Evolutionary conservation across 768 basidiomycete genomes (phyloP).

Genomic region (Pleurotus tuoliensis): DNA sequence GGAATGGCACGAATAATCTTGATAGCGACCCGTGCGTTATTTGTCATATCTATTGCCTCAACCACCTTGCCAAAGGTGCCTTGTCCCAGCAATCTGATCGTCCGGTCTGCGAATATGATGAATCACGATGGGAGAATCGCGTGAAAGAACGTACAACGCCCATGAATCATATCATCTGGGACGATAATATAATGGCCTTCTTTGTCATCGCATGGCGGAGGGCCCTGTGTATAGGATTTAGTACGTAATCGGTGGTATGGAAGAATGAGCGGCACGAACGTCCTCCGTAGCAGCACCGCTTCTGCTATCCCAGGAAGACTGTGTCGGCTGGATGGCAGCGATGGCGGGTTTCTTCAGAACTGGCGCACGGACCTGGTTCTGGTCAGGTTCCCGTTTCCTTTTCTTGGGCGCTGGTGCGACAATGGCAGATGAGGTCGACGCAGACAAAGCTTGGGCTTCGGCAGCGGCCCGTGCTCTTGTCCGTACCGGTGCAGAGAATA

Average conservation of each 20-base stretch:
- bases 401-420: slow-evolving; percentile 77
- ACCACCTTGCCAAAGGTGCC: slow-evolving; percentile 99
- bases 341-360: slow-evolving; percentile 58
- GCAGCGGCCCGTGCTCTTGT: slow-evolving; percentile 85
- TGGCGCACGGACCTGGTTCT: slow-evolving; percentile 72
- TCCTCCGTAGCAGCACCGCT: slow-evolving; percentile 64
- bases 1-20: slow-evolving; percentile 99
- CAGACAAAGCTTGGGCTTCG: slow-evolving; percentile 75
- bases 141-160: slow-evolving; percentile 61
- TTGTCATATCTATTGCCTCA: slow-evolving; percentile 80
- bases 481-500: slow-evolving; percentile 71
- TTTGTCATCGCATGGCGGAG: slow-evolving; percentile 88
- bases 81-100: slow-evolving; percentile 87
- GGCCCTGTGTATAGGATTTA: slow-evolving; percentile 59
- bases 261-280: slow-evolving; percentile 39
- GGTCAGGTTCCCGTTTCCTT: slow-evolving; percentile 77
- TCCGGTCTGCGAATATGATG: slow-evolving; percentile 63
- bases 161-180: slow-evolving; percentile 83
- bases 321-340: slow-evolving; percentile 45
- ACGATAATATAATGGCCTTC: slow-evolving; percentile 98
- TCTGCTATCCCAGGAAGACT: slow-evolving; percentile 61
- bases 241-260: slow-evolving; percentile 19
- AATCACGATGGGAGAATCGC: slow-evolving; percentile 14
- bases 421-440: slow-evolving; percentile 56
- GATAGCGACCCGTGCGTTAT: slow-evolving; percentile 81